Percentiles rank a stretch among this genome's conserved stretches.
These are phyloP conservation scores for Ogataea degrootiae DNA, from an alignment of 805 yeast species.

Conservation along the genomic window DNA sequence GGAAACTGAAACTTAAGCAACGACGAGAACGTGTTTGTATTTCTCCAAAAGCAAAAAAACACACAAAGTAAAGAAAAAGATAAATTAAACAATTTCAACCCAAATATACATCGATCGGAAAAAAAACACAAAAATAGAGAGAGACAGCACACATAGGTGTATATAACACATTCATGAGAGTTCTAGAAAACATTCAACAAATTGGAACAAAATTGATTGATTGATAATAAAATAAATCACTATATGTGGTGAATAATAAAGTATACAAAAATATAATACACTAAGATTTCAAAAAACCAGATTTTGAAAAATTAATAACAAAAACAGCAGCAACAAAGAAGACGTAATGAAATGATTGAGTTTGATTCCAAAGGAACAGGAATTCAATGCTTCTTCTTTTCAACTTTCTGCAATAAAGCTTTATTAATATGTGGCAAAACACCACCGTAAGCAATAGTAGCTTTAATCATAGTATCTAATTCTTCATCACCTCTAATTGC, in stretches of 20 bases:
- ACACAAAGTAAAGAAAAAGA: too few species aligned
- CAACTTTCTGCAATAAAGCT: constrained; percentile 73
- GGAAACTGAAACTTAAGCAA: too few species aligned
- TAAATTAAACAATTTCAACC: too few species aligned
- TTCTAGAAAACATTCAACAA: too few species aligned
- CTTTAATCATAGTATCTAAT: constrained; percentile 86
- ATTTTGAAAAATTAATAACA: background rate
- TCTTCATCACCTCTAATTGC: constrained; percentile 99
- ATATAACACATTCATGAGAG: too few species aligned
- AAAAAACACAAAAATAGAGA: too few species aligned
- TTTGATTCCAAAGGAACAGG: constrained; percentile 6
- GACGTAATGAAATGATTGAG: background rate
- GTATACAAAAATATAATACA: constrained; percentile 20
- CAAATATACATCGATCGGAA: too few species aligned
- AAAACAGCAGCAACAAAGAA: background rate
- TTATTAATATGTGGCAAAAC: constrained; percentile 91
- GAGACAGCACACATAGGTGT: too few species aligned
- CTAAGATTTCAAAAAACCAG: constrained; percentile 1
- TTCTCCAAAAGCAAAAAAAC: too few species aligned
- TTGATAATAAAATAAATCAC: background rate
- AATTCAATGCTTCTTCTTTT: constrained; percentile 41
- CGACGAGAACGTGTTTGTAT: too few species aligned
- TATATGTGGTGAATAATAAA: constrained; percentile 1
- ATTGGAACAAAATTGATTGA: background rate
- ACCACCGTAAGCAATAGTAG: constrained; percentile 98